Conservation (phyloP, 768 basidiomycete species). For the Mycena filopes region DNA sequence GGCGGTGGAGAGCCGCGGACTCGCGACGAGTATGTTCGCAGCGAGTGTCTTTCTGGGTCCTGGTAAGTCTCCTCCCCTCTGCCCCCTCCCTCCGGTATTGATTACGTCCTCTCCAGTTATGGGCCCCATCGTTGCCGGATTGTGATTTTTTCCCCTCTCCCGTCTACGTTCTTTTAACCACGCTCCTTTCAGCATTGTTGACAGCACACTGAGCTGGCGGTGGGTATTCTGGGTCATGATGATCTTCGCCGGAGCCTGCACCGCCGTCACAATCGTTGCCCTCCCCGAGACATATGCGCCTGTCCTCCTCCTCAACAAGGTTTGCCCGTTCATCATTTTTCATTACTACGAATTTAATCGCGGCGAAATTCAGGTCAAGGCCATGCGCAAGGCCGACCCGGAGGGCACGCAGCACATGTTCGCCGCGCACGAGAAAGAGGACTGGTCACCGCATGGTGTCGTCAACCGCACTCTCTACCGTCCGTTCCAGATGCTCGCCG, state of each 20-base stretch:
- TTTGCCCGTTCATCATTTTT: conserved; percentile 13
- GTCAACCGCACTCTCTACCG: conserved; percentile 67
- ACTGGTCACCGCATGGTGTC: conserved; percentile 62
- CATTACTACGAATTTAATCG: neutral
- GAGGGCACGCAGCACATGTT: conserved; percentile 55
- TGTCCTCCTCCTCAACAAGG: conserved; percentile 61
- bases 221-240: conserved; percentile 81
- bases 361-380: conserved; percentile 46
- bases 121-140: conserved; percentile 74
- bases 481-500: conserved; percentile 68
- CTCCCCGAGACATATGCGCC: conserved; percentile 80
- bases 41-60: conserved; percentile 73
- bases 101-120: conserved; percentile 44
- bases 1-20: conserved; percentile 60
- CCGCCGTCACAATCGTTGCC: conserved; percentile 52
- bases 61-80: neutral
- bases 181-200: conserved; percentile 47
- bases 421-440: conserved; percentile 68
- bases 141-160: conserved; percentile 22
- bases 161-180: neutral
- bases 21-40: conserved; percentile 67
- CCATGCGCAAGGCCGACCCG: conserved; percentile 61
- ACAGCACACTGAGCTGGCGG: conserved; percentile 63
- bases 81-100: neutral
- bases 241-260: conserved; percentile 67